These are phyloP conservation scores for Trichophyton rubrum DNA, from an alignment of 2,329 filamentous ascomycete genomes.

Conservation along the genomic window DNA sequence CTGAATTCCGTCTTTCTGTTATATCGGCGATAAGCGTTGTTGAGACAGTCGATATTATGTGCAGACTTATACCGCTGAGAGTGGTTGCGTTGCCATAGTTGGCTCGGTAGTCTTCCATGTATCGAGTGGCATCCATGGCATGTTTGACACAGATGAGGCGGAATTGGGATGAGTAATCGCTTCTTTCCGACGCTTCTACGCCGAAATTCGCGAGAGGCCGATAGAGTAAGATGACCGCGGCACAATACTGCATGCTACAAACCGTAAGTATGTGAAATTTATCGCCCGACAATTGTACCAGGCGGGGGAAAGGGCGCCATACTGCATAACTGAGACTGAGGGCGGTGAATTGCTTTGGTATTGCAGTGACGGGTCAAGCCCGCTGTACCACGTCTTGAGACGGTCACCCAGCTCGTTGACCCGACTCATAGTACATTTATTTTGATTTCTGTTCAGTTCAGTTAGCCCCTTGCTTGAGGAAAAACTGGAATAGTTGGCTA, in stretches of 20 bases:
- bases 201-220: slow-evolving; percentile 9
- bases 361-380: slow-evolving; percentile 9
- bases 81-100: slow-evolving; percentile 10
- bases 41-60: slow-evolving; percentile 11
- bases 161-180: slow-evolving; percentile 1
- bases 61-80: slow-evolving; percentile 11
- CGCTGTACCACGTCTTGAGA: slow-evolving; percentile 10
- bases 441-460: slow-evolving; percentile 3
- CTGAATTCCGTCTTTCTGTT: slow-evolving; percentile 7
- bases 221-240: slow-evolving; percentile 8
- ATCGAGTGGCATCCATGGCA: slow-evolving; percentile 9
- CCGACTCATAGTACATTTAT: slow-evolving; percentile 2
- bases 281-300: not conserved
- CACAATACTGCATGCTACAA: slow-evolving; percentile 9
- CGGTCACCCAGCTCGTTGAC: slow-evolving; percentile 9
- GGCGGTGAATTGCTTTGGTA: slow-evolving; percentile 4
- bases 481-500: not conserved
- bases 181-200: not conserved
- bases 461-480: not conserved
- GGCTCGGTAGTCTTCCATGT: slow-evolving; percentile 10
- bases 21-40: slow-evolving; percentile 13
- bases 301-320: not conserved
- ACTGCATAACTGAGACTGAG: slow-evolving; percentile 8
- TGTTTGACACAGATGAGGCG: slow-evolving; percentile 10
- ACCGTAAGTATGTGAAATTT: not conserved